phyloP scores from a whole-genome alignment of 495 filamentous ascomycete genomes.

The Lepraria neglecta region DNA sequence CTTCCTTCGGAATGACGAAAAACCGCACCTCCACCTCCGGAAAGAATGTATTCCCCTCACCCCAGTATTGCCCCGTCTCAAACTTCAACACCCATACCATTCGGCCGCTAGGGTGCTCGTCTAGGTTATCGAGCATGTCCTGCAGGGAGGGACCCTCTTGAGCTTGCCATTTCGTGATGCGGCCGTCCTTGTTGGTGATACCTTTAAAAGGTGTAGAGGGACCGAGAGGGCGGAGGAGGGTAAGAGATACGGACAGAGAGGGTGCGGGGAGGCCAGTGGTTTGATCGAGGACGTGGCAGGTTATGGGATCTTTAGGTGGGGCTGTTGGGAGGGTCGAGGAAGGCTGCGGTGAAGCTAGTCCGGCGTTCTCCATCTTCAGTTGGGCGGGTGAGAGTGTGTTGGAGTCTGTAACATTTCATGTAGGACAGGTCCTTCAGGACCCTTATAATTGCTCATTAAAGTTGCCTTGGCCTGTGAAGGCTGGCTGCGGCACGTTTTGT shows the following conservation, averaged over 20 bases:
- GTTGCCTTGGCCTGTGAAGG: not conserved
- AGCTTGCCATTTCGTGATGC: slow-evolving; percentile 67
- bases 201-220: slow-evolving; percentile 50
- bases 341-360: slow-evolving; percentile 22
- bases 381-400: not conserved
- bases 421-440: not conserved
- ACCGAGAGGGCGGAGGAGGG: slow-evolving; percentile 34
- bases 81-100: slow-evolving; percentile 70
- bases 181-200: slow-evolving; percentile 77
- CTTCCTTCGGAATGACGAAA: slow-evolving; percentile 54
- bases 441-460: not conserved
- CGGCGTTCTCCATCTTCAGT: slow-evolving; percentile 28
- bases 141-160: slow-evolving; percentile 32
- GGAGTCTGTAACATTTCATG: not conserved
- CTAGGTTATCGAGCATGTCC: slow-evolving; percentile 38
- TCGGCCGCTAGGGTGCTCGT: slow-evolving; percentile 33
- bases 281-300: slow-evolving; percentile 70
- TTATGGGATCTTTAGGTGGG: slow-evolving; percentile 63
- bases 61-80: slow-evolving; percentile 71
- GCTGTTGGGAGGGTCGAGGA: slow-evolving; percentile 54
- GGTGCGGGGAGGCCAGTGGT: slow-evolving; percentile 59
- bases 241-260: slow-evolving; percentile 51
- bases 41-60: slow-evolving; percentile 73
- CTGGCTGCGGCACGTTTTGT: not conserved
- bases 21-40: slow-evolving; percentile 87